Conservation (phyloP, 257 asterid species). For the Plantago elongata region DNA sequence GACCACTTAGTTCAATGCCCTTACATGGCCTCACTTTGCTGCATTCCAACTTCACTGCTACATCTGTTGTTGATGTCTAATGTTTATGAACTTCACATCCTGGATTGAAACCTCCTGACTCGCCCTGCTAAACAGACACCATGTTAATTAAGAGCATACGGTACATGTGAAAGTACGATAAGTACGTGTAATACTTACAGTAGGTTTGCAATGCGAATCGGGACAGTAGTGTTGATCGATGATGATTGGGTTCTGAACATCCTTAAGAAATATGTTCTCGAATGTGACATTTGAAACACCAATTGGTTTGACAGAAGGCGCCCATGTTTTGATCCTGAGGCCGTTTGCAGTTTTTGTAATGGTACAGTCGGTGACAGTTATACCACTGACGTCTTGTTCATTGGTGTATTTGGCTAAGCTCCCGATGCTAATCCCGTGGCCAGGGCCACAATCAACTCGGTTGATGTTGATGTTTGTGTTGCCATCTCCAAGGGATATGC, state of each 20-base stretch:
- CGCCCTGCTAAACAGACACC: neutral
- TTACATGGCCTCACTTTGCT: slow-evolving; percentile 19
- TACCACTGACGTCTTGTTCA: too few species aligned
- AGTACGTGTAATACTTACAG: neutral
- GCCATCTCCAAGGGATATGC: slow-evolving; percentile 28
- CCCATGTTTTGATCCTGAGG: too few species aligned
- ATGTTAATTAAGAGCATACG: neutral
- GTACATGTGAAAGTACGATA: too few species aligned
- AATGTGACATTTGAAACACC: too few species aligned
- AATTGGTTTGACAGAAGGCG: too few species aligned
- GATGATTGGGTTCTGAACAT: too few species aligned
- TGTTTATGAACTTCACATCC: slow-evolving; percentile 14
- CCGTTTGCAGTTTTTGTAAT: too few species aligned
- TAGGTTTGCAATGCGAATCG: neutral
- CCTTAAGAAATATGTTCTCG: too few species aligned
- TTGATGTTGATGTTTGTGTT: slow-evolving; percentile 15
- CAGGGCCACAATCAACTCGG: slow-evolving; percentile 27
- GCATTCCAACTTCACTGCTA: slow-evolving; percentile 15
- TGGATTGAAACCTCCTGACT: slow-evolving; percentile 8
- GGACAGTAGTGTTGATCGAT: too few species aligned
- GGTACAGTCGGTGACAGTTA: too few species aligned
- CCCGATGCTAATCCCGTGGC: slow-evolving; percentile 31
- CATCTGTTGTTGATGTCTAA: neutral
- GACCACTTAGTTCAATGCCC: slow-evolving; percentile 17
- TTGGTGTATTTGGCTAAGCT: slow-evolving; percentile 25